These are phyloP conservation scores for Aspergillus texensis DNA, from an alignment of 2,329 filamentous ascomycete genomes.

Conservation along the genomic window DNA sequence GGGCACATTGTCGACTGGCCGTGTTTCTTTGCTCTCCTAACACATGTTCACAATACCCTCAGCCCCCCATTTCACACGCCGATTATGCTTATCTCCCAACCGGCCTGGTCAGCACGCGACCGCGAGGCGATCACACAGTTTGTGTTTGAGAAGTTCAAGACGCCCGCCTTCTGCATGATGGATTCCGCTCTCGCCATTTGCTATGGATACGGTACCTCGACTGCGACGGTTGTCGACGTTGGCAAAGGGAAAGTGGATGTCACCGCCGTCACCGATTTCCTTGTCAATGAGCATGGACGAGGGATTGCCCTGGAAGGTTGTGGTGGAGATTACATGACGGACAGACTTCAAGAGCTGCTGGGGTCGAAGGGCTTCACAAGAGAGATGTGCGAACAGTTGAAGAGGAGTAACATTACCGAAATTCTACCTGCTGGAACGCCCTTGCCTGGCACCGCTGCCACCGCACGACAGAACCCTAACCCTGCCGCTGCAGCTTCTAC, in stretches of 20 bases:
- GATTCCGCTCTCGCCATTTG: slow-evolving; percentile 82
- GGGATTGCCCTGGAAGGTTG: slow-evolving; percentile 66
- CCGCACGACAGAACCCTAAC: slow-evolving; percentile 48
- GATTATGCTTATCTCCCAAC: slow-evolving; percentile 85
- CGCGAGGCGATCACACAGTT: slow-evolving; percentile 88
- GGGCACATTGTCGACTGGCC: slow-evolving; percentile 88
- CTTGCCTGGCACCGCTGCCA: slow-evolving; percentile 54
- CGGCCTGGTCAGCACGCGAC: slow-evolving; percentile 86
- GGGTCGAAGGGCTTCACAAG: slow-evolving; percentile 57
- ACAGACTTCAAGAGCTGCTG: slow-evolving; percentile 69
- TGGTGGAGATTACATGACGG: slow-evolving; percentile 86
- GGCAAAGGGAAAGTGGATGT: slow-evolving; percentile 91
- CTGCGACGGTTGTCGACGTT: slow-evolving; percentile 85
- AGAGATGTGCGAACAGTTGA: slow-evolving; percentile 68
- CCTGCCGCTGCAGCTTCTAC: slow-evolving; percentile 61
- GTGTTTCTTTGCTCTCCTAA: slow-evolving; percentile 89
- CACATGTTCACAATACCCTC: slow-evolving; percentile 86
- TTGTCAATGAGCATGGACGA: slow-evolving; percentile 69
- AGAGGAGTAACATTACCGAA: slow-evolving; percentile 65
- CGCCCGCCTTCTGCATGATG: slow-evolving; percentile 86
- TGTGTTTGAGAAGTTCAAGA: slow-evolving; percentile 96
- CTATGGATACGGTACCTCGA: slow-evolving; percentile 78
- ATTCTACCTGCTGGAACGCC: slow-evolving; percentile 58
- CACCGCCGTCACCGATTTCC: slow-evolving; percentile 83
- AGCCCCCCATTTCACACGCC: slow-evolving; percentile 93